A percentile compares a stretch with the other conserved stretches of the same genome.
Conservation (phyloP, 2,329 filamentous ascomycete genomes). For the Xylaria sp. region DNA sequence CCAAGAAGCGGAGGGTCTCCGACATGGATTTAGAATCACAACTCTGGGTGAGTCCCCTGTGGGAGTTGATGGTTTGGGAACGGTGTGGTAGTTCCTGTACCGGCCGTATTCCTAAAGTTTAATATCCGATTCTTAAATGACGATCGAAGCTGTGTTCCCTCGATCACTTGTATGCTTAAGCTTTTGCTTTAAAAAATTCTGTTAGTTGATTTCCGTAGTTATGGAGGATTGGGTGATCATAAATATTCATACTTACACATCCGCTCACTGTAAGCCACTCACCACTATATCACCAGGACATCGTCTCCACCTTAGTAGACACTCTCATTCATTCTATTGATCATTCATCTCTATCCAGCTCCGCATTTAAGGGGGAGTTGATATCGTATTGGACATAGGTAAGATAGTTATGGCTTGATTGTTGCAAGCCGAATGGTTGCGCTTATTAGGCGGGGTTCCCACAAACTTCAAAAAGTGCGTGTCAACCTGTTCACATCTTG, state of each 20-base stretch:
- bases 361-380: neutral
- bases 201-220: no score
- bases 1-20: constrained; percentile 53
- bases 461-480: neutral
- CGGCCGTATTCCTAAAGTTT: neutral
- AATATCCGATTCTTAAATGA: neutral
- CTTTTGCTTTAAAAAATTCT: neutral
- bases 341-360: neutral
- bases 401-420: neutral
- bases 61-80: constrained; percentile 53
- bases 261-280: neutral
- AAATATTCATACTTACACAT: neutral
- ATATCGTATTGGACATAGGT: neutral
- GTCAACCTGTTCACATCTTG: no score
- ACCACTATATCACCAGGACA: neutral
- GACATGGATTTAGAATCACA: constrained; percentile 56
- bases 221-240: neutral
- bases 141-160: neutral
- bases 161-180: neutral
- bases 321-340: neutral
- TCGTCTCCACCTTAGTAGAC: no score
- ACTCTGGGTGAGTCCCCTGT: constrained; percentile 53
- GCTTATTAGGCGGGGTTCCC: neutral
- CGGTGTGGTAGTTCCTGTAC: constrained; percentile 47
- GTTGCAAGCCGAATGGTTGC: neutral